Conservation (phyloP, 2,329 filamentous ascomycete genomes). For the Pseudocercospora vitis region DNA sequence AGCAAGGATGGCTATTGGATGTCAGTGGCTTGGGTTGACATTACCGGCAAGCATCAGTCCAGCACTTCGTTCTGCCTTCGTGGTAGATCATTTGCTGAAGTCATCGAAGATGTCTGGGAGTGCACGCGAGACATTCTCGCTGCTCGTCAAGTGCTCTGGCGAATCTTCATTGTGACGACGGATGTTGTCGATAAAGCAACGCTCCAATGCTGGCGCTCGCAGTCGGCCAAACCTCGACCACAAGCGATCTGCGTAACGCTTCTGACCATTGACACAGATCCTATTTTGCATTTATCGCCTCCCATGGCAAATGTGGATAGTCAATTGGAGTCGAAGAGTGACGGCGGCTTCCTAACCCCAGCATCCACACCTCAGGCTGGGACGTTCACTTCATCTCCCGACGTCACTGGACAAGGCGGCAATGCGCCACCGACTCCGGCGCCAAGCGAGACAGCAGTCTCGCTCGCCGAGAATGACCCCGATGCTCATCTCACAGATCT, state of each 20-base stretch:
- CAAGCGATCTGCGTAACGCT: slow-evolving; percentile 38
- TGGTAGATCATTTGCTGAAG: slow-evolving; percentile 62
- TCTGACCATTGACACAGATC: slow-evolving; percentile 24
- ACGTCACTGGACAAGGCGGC: slow-evolving; percentile 29
- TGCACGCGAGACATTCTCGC: slow-evolving; percentile 70
- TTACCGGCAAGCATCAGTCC: slow-evolving; percentile 69
- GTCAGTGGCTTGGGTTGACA: slow-evolving; percentile 78
- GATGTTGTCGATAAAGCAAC: slow-evolving; percentile 21
- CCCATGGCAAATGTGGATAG: slow-evolving; percentile 14
- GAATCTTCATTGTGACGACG: slow-evolving; percentile 63
- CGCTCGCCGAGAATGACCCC: slow-evolving; percentile 53
- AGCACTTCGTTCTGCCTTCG: slow-evolving; percentile 70
- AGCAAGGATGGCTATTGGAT: slow-evolving; percentile 77
- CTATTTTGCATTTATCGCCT: slow-evolving; percentile 25
- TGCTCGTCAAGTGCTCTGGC: slow-evolving; percentile 71
- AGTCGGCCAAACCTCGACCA: slow-evolving; percentile 39
- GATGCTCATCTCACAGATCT: slow-evolving; percentile 71
- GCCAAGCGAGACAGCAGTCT: slow-evolving; percentile 48
- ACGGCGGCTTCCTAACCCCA: slow-evolving; percentile 55
- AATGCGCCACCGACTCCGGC: slow-evolving; percentile 44
- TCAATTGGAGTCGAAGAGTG: slow-evolving; percentile 22
- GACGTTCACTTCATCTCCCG: slow-evolving; percentile 34
- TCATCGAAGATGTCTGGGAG: slow-evolving; percentile 76
- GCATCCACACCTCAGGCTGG: slow-evolving; percentile 60
- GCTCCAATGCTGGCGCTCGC: slow-evolving; percentile 29